These are phyloP conservation scores for Onygena corvina DNA, from an alignment of 2,329 filamentous ascomycete species.

Conservation along the genomic window DNA sequence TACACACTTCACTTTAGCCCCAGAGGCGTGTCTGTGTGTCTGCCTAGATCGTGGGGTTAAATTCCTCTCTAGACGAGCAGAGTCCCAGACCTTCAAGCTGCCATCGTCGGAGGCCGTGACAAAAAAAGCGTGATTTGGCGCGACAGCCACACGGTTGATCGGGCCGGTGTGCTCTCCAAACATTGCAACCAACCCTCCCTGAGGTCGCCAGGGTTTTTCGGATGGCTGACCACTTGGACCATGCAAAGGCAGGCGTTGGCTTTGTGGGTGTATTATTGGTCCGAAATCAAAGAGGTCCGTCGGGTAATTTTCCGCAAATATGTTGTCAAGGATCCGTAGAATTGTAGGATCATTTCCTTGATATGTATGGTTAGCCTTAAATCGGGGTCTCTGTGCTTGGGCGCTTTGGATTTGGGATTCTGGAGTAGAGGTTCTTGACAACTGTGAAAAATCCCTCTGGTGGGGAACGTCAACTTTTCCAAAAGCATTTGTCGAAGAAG, in stretches of 20 bases:
- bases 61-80: constrained; percentile 77
- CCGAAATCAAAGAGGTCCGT: constrained; percentile 56
- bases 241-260: constrained; percentile 41
- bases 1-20: constrained; percentile 63
- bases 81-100: constrained; percentile 85
- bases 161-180: constrained; percentile 77
- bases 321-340: constrained; percentile 60
- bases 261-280: constrained; percentile 61
- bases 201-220: constrained; percentile 65
- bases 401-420: constrained; percentile 26
- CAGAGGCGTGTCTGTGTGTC: constrained; percentile 63
- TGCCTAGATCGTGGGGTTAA: constrained; percentile 77
- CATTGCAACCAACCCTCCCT: constrained; percentile 71
- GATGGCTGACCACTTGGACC: constrained; percentile 42
- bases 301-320: constrained; percentile 59
- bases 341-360: constrained; percentile 59
- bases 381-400: constrained; percentile 30
- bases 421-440: constrained; percentile 19
- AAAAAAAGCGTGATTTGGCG: constrained; percentile 90
- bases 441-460: constrained; percentile 27
- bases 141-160: constrained; percentile 67
- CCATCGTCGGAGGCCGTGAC: constrained; percentile 88
- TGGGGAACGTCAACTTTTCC: constrained; percentile 49
- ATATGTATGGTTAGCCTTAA: constrained; percentile 66
- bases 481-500: constrained; percentile 51